Percentiles rank a stretch among this genome's conserved stretches.
These are phyloP conservation scores for Pseudonitzschia delicatissima DNA, from an alignment of 108 stramenopile genomes.

Conservation along the genomic window DNA sequence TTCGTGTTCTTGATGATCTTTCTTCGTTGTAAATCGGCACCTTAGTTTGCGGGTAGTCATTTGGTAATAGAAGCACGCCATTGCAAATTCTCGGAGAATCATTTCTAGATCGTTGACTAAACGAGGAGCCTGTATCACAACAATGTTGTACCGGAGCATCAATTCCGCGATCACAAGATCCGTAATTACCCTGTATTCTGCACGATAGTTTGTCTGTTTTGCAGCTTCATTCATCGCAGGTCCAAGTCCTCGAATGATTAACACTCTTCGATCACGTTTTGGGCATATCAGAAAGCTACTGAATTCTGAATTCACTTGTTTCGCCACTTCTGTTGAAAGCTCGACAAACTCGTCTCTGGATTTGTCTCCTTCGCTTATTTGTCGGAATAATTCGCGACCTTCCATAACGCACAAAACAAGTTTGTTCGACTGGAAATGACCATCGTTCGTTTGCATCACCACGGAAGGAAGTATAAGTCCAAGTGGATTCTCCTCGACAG, in stretches of 20 bases:
- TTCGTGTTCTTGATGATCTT: too few relatives aligned
- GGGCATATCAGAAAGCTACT: slow-evolving; percentile 1
- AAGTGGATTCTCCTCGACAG: slow-evolving; percentile 10
- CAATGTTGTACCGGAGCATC: slow-evolving; percentile 28
- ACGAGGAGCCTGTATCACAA: slow-evolving; percentile 32
- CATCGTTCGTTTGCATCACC: slow-evolving; percentile 10
- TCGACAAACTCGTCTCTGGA: not conserved
- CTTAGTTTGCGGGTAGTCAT: slow-evolving; percentile 12
- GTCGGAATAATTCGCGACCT: slow-evolving; percentile 5
- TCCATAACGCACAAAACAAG: slow-evolving; percentile 18
- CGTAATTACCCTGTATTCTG: slow-evolving; percentile 6
- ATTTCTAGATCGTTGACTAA: slow-evolving; percentile 10
- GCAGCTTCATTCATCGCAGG: slow-evolving; percentile 25
- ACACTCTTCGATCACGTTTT: slow-evolving; percentile 9
- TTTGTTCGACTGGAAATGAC: slow-evolving; percentile 4
- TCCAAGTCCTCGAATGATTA: slow-evolving; percentile 30
- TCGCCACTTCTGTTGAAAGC: not conserved
- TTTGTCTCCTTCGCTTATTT: not conserved
- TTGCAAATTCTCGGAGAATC: slow-evolving; percentile 29
- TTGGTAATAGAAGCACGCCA: slow-evolving; percentile 42
- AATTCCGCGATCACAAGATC: slow-evolving; percentile 30
- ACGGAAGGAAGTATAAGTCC: slow-evolving; percentile 5
- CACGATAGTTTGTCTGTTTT: slow-evolving; percentile 20
- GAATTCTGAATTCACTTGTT: not conserved
- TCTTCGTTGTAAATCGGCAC: too few relatives aligned